Evolutionary conservation across 2,329 filamentous ascomycete genomes (phyloP).

Genomic region (Stachybotrys echinatus): DNA sequence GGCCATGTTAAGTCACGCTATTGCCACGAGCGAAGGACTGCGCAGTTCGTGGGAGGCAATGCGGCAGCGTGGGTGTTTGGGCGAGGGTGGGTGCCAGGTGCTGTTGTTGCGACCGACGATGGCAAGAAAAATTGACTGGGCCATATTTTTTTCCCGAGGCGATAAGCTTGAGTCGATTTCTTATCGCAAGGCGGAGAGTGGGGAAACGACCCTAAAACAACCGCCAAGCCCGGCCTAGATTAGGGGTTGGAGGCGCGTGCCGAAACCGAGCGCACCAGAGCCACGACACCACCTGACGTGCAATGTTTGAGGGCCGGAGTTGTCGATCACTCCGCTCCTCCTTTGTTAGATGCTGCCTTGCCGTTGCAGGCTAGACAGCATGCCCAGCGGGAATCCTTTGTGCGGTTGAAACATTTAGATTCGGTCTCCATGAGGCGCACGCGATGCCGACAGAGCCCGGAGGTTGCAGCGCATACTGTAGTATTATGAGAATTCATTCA

Average conservation of each 20-base stretch:
- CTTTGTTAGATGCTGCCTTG: too few species aligned
- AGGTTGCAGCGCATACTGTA: neutral
- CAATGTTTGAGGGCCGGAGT: neutral
- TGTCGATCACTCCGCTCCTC: too few species aligned
- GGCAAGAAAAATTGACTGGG: constrained; percentile 21
- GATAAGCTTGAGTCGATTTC: constrained; percentile 18
- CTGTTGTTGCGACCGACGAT: constrained; percentile 4
- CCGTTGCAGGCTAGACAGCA: too few species aligned
- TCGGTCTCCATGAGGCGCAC: too few species aligned
- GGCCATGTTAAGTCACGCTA: constrained; percentile 54
- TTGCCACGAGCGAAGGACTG: too few species aligned
- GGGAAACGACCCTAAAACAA: constrained; percentile 5
- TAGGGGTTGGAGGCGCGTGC: neutral
- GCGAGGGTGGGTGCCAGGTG: too few species aligned
- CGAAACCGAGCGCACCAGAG: constrained; percentile 11
- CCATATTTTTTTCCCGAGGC: constrained; percentile 17
- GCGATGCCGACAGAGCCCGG: neutral
- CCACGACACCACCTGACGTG: constrained; percentile 6
- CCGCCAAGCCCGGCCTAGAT: neutral
- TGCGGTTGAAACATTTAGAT: too few species aligned
- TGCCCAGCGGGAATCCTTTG: too few species aligned
- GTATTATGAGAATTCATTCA: constrained; percentile 22
- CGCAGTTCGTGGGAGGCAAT: too few species aligned
- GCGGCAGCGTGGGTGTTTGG: too few species aligned
- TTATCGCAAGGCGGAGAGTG: constrained; percentile 20